phyloP scores from a whole-genome alignment of 176 grass and related monocot genomes.

The Oryza meyeriana region DNA sequence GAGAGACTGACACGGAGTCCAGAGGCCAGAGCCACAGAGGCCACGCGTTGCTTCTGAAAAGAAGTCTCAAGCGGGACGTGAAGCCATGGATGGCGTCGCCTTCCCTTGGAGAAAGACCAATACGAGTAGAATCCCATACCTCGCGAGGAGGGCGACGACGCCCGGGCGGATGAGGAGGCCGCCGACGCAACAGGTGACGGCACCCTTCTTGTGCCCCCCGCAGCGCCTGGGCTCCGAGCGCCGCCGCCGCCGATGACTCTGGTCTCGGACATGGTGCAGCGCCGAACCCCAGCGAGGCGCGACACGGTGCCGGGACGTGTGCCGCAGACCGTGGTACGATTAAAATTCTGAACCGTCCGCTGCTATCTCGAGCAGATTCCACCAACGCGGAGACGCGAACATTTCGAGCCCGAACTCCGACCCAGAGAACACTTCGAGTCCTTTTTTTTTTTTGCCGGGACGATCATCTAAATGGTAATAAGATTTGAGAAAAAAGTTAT shows the following conservation, averaged over 20 bases:
- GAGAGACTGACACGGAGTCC: accelerated
- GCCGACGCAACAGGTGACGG: constrained; percentile 73
- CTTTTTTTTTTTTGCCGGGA: too few relatives aligned
- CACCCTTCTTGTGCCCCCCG: constrained; percentile 67
- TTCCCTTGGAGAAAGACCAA: not conserved
- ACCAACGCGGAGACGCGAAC: too few relatives aligned
- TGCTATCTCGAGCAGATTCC: too few relatives aligned
- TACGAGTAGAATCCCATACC: constrained; percentile 39
- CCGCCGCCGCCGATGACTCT: not conserved
- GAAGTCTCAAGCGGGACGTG: not conserved
- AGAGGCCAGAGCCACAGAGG: too few relatives aligned
- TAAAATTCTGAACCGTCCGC: not conserved
- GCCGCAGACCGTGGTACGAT: constrained; percentile 10
- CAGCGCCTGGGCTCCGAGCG: constrained; percentile 50
- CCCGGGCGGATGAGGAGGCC: constrained; percentile 63
- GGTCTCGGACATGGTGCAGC: constrained; percentile 12
- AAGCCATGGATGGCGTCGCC: not conserved
- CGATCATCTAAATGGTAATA: too few relatives aligned
- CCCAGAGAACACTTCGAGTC: too few relatives aligned
- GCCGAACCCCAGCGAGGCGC: not conserved
- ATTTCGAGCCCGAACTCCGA: too few relatives aligned
- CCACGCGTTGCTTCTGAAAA: not conserved
- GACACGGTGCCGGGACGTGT: not conserved
- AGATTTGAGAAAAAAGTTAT: too few relatives aligned
- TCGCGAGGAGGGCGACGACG: constrained; percentile 68